Evolutionary conservation across 208 protist genomes (phyloP).

Genomic region (Acanthamoeba healyi): DNA sequence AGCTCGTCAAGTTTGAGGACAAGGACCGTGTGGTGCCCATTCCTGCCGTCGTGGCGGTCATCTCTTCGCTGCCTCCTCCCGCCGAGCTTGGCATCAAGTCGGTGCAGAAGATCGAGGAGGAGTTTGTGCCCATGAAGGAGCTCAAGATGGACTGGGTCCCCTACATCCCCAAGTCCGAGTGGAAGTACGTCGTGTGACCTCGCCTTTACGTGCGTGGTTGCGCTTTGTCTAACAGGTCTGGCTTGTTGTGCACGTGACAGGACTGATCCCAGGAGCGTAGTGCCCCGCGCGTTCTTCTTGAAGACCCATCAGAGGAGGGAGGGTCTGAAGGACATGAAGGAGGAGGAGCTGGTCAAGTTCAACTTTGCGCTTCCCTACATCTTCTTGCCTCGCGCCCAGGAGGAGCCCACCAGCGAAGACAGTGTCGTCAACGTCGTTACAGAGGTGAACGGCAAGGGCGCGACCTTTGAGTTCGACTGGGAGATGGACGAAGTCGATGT

Average conservation of each 20-base stretch:
- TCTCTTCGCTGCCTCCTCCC: conserved; percentile 76
- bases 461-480: conserved; percentile 75
- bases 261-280: neutral
- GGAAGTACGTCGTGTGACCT: conserved; percentile 43
- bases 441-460: conserved; percentile 71
- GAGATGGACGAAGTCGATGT: conserved; percentile 75
- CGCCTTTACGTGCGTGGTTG: neutral
- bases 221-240: neutral
- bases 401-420: conserved; percentile 13
- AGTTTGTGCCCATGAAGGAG: conserved; percentile 79
- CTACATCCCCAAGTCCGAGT: conserved; percentile 69
- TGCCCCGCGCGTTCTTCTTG: conserved; percentile 63
- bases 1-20: conserved; percentile 2
- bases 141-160: conserved; percentile 81
- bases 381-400: conserved; percentile 73
- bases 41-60: conserved; percentile 72
- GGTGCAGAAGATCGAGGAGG: conserved; percentile 78
- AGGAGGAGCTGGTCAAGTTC: conserved; percentile 73
- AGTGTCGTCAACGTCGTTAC: conserved; percentile 73
- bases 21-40: conserved; percentile 71
- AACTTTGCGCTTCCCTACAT: conserved; percentile 79
- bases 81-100: conserved; percentile 73
- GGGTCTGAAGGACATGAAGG: conserved; percentile 68
- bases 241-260: neutral
- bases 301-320: conserved; percentile 71